Evolutionary conservation across 257 asterid species (phyloP), one percentile per base, ranked within the genome.

Genomic region (Solanum raphanifolium): DNA sequence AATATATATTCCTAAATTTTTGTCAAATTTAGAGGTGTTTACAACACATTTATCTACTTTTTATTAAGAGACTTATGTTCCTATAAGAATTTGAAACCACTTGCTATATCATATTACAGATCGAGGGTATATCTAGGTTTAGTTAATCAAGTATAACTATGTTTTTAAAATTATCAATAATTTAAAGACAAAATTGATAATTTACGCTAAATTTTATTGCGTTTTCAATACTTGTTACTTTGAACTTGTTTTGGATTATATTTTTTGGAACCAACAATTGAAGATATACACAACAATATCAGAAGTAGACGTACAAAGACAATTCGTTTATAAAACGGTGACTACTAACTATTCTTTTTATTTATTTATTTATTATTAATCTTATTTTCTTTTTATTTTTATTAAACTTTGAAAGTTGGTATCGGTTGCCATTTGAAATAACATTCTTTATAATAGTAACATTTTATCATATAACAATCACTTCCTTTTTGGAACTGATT

Each of bases 91-190:
- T 13, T 46, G 58, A 46, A 4, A 55, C 2, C 65, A 55, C 10
- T 55, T 6, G n/a, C 0, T 55, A 55, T 18, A 18, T 18, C 65
- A 55, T 55, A 55, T 18, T 52, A 0, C 8, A 48, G 21, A 48
- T 15, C 8, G 20, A 1, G 0, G 1, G 0, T 16, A 6, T 52
- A 18, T 18, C 0, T 55, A 55, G 6, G 4, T 55, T 55, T 18
- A 55, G 0, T 18, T 55, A 55, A 2, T 55, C 0, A 18, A 55
- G 1, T 55, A 55, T 18, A 18, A 2, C 0, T 16, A 52, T 16
- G 1, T 52, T 52, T 52, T 52, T 6, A 18, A 52, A 18, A 55
- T 1, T 55, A 18, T 52, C 62, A 55, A 52, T 18, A 52, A 18
- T 52, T 18, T 6, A 6, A 18, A 6, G 1, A 52, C 9, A 1